phyloP scores from a whole-genome alignment of 345 rosid species.

The Melaleuca alternifolia region DNA sequence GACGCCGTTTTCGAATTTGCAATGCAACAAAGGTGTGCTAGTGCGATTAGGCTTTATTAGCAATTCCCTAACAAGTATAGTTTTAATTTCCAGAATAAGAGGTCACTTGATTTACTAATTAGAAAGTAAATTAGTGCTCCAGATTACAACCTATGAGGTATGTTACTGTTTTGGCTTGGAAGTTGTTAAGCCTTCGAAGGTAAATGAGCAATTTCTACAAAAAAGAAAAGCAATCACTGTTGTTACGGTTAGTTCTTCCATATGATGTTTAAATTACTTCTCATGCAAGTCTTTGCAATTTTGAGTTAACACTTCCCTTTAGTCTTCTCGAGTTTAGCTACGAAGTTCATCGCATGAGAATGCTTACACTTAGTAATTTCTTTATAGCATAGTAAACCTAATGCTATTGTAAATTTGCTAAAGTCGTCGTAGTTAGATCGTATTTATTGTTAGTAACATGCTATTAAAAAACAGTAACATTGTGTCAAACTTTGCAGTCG shows the following conservation, averaged over 20 bases:
- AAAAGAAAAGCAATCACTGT: not conserved
- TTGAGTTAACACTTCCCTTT: not conserved
- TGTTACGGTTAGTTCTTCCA: not conserved
- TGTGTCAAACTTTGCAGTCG: not conserved
- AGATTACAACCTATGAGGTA: accelerated
- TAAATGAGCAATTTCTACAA: not conserved
- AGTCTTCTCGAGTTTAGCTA: not conserved
- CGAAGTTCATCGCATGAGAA: not conserved
- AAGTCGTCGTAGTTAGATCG: not conserved
- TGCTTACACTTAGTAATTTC: too few relatives aligned
- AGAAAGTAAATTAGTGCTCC: not conserved
- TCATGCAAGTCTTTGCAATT: not conserved
- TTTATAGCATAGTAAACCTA: not conserved
- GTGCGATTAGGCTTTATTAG: not conserved
- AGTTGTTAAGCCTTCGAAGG: not conserved
- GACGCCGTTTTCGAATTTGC: not conserved
- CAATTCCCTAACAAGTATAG: not conserved
- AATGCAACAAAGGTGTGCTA: not conserved
- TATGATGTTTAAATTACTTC: not conserved
- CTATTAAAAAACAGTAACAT: not conserved
- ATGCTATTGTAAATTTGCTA: not conserved
- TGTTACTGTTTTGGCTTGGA: not conserved
- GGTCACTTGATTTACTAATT: not conserved
- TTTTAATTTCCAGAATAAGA: accelerated
- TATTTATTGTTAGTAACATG: not conserved